Evolutionary conservation across 352 stramenopile species (phyloP).

Genomic region (Lagenidium sp.): DNA sequence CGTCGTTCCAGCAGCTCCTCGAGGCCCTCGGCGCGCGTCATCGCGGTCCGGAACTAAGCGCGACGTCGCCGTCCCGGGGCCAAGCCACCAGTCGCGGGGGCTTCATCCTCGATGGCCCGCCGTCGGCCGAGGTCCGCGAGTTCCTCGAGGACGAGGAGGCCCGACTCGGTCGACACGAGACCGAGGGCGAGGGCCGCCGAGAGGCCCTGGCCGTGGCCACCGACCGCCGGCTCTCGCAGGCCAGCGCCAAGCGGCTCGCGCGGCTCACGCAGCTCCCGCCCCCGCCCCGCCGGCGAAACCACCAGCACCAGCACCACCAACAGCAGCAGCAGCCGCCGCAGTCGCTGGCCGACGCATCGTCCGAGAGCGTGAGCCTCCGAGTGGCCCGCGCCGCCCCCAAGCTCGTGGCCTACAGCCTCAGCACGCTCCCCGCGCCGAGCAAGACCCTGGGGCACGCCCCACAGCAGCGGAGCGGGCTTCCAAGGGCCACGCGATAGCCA

Average conservation of each 20-base stretch:
- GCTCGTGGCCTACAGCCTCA: constrained; percentile 40
- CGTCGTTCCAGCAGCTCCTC: constrained; percentile 40
- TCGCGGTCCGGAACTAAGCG: no score
- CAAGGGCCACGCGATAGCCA: not conserved
- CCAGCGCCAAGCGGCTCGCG: not conserved
- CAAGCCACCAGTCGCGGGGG: no score
- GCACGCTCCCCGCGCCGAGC: constrained; percentile 13
- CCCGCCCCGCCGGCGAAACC: no score
- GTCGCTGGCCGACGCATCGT: not conserved
- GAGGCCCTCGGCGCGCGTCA: constrained; percentile 30
- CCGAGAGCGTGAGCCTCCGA: constrained; percentile 11
- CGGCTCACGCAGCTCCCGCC: not conserved
- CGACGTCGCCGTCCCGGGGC: no score
- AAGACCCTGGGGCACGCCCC: not conserved
- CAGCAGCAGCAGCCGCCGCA: no score
- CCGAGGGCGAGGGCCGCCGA: not conserved
- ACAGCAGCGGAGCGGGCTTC: not conserved
- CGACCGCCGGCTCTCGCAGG: not conserved
- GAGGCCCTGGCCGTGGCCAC: not conserved
- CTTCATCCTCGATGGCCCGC: constrained; percentile 22
- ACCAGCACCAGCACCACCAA: no score
- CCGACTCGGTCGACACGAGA: constrained; percentile 1
- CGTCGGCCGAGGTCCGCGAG: constrained; percentile 24
- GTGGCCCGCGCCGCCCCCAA: constrained; percentile 20
- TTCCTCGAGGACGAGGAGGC: constrained; percentile 38